These are phyloP conservation scores for Papiliotrema terrestris DNA, from an alignment of 1,284 basidiomycete species.

Conservation along the genomic window DNA sequence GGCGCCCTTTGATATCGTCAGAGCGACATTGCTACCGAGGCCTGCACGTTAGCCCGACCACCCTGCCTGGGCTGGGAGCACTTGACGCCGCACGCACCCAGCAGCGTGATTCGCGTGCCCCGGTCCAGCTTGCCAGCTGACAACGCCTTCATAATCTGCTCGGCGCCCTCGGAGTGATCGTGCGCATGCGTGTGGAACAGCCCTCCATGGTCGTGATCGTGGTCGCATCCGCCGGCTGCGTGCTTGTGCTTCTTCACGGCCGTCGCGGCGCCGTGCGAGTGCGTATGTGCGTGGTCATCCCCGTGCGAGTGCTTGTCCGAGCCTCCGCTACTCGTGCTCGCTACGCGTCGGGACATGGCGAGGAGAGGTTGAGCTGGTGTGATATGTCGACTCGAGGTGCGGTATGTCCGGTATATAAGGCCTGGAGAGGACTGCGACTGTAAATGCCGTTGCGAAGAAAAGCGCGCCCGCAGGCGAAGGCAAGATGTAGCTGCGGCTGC, in stretches of 20 bases:
- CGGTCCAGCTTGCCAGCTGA: slow-evolving; percentile 68
- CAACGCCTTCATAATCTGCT: slow-evolving; percentile 64
- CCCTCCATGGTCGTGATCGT: slow-evolving; percentile 55
- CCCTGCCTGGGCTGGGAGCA: too few relatives aligned
- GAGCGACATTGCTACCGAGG: slow-evolving; percentile 74
- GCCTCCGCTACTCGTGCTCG: background rate
- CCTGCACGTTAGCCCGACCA: slow-evolving; percentile 51
- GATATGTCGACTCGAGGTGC: background rate
- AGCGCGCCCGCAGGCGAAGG: background rate
- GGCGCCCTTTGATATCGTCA: slow-evolving; percentile 78
- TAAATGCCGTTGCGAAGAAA: background rate
- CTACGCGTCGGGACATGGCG: background rate
- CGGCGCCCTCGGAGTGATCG: slow-evolving; percentile 63
- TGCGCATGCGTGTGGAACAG: slow-evolving; percentile 47
- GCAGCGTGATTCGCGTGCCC: slow-evolving; percentile 76
- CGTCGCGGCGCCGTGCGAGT: slow-evolving; percentile 12
- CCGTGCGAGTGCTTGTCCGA: background rate
- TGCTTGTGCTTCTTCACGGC: slow-evolving; percentile 4
- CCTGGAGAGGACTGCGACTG: background rate
- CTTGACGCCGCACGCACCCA: too few relatives aligned
- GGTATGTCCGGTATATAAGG: background rate
- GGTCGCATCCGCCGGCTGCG: slow-evolving; percentile 18
- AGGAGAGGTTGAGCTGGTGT: background rate
- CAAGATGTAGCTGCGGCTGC: too few relatives aligned
- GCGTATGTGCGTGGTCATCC: background rate